Base-by-base conservation (phyloP, 306 rosid species). In the Glycine soja region DNA sequence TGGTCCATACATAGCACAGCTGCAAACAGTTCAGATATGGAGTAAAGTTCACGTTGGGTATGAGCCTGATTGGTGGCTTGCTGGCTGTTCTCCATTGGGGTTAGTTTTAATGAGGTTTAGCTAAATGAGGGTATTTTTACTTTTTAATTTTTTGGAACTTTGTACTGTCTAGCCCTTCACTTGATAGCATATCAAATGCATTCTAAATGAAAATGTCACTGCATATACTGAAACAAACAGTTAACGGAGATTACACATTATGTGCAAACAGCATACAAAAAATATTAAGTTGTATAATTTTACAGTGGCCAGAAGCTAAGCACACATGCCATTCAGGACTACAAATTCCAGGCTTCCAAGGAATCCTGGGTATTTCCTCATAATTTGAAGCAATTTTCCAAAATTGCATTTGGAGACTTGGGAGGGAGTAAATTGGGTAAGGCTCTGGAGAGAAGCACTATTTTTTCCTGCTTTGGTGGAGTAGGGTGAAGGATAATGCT, bases 381-480 rank as follows among this genome's bases (percentile, higher is more conserved):
- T 38, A 18, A 72, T 80, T 58, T 46, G 63, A 73, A 66, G 16
- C n/a, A 58, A 14, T 3, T 48, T 43, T 59, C 47, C 14, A 58
- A 16, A 3, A 43, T 73, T 77, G 16, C 64, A 56, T 50, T 51
- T 10, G 47, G 18, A 15, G 71, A 42, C 46, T 67, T 46, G 4
- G 53, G 50, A 45, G 54, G 15, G 70, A 52, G 76, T 43, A 75
- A 56, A 67, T 36, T 9, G 72, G 46, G 66, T 54, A 73, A 64
- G 72, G 76, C 14, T 68, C 34, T 42, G 1, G 10, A 46, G 34
- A 48, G 32, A 50, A 48, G 30, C 5, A 50, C 24, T 18, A 36
- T 2, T 24, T 77, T 72, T 48, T n/a, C n/a, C 77, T 40, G 11
- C 52, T 57, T 38, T 72, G 42, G 8, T 83, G 66, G 72, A 64